Evolutionary conservation across 2,329 filamentous ascomycete species (phyloP).

Genomic region (Scedosporium apiospermum): DNA sequence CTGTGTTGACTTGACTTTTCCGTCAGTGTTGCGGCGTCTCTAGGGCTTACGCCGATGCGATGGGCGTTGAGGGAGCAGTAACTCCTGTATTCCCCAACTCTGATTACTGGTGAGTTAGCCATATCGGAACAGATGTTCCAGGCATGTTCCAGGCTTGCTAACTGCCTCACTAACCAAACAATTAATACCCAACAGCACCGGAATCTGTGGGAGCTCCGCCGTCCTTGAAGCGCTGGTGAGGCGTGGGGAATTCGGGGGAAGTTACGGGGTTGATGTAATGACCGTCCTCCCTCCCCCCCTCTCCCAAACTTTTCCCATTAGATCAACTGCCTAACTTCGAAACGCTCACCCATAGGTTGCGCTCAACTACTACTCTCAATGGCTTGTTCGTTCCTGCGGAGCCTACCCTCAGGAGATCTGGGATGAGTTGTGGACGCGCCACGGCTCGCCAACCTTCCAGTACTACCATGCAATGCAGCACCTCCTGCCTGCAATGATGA

Average conservation of each 20-base stretch:
- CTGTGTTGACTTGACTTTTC: no score
- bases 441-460: slow-evolving; percentile 37
- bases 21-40: slow-evolving; percentile 30
- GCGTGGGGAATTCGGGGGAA: slow-evolving; percentile 19
- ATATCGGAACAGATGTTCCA: background rate
- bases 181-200: slow-evolving; percentile 21
- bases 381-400: slow-evolving; percentile 27
- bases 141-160: no score
- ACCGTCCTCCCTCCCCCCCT: background rate
- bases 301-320: slow-evolving; percentile 12
- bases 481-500: slow-evolving; percentile 22
- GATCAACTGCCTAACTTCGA: slow-evolving; percentile 21
- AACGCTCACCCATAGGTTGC: slow-evolving; percentile 13
- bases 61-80: slow-evolving; percentile 19
- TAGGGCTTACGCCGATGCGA: slow-evolving; percentile 33
- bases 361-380: slow-evolving; percentile 32
- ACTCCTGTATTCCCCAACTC: slow-evolving; percentile 21
- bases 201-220: slow-evolving; percentile 27
- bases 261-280: background rate
- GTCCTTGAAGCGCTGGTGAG: slow-evolving; percentile 31
- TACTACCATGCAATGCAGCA: slow-evolving; percentile 39
- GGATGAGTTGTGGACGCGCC: slow-evolving; percentile 33
- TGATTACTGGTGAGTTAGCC: slow-evolving; percentile 13
- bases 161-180: background rate
- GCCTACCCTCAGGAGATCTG: slow-evolving; percentile 21